Evolutionary conservation across 495 filamentous ascomycete genomes (phyloP).

Genomic region (Penicillium pancosmium): DNA sequence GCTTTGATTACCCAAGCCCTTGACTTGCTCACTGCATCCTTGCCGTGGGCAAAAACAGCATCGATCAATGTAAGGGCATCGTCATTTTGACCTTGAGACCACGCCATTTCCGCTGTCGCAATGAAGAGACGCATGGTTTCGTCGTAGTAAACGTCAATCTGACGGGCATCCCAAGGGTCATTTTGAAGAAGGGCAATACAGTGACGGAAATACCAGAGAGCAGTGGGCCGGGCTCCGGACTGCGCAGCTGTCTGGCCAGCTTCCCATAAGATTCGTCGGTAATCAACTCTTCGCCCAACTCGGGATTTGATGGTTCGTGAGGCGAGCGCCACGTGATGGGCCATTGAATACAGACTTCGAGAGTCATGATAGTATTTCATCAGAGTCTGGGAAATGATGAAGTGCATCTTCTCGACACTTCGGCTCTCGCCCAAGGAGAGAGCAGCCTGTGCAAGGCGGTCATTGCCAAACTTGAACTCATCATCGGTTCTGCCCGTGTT

Average conservation of each 20-base stretch:
- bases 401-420: conserved; percentile 80
- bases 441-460: conserved; percentile 78
- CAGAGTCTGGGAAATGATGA: conserved; percentile 76
- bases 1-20: conserved; percentile 78
- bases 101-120: conserved; percentile 77
- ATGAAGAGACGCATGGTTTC: conserved; percentile 77
- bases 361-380: conserved; percentile 67
- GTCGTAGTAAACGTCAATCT: conserved; percentile 77
- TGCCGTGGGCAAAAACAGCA: conserved; percentile 65
- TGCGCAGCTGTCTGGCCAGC: conserved; percentile 76
- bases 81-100: conserved; percentile 68
- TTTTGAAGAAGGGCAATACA: conserved; percentile 78
- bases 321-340: conserved; percentile 74
- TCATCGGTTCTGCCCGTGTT: conserved; percentile 78
- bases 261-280: conserved; percentile 72
- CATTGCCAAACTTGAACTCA: conserved; percentile 68
- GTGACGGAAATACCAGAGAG: conserved; percentile 73
- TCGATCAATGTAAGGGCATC: conserved; percentile 66
- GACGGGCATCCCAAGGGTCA: conserved; percentile 71
- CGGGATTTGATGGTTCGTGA: conserved; percentile 69
- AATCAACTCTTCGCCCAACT: conserved; percentile 60
- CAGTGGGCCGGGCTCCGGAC: conserved; percentile 77
- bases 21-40: conserved; percentile 71
- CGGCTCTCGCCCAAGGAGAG: conserved; percentile 66
- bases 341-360: conserved; percentile 65